Percentiles rank a stretch among this genome's conserved stretches.
These are phyloP conservation scores for Eucalyptus decipiens DNA, from an alignment of 345 rosid genomes.

Conservation along the genomic window DNA sequence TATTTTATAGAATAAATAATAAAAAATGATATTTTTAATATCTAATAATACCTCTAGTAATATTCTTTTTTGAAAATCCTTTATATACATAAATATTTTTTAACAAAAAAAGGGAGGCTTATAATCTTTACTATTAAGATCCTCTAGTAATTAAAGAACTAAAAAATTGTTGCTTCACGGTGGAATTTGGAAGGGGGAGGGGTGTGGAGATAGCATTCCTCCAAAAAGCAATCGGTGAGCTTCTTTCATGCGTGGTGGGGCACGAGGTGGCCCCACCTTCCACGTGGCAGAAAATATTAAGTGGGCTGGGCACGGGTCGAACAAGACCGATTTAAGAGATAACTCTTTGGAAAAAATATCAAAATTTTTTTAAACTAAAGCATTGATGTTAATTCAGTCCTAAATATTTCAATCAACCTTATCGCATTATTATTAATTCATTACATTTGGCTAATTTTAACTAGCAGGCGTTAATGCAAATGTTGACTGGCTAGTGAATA, in stretches of 20 bases:
- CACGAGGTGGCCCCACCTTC: neutral
- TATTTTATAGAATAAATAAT: neutral
- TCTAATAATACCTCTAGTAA: neutral
- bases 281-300: neutral
- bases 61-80: rapidly evolving
- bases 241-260: neutral
- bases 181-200: neutral
- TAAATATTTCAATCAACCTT: rapidly evolving
- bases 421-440: rapidly evolving
- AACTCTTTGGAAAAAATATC: rapidly evolving
- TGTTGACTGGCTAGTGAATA: rapidly evolving
- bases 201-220: neutral
- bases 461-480: rapidly evolving
- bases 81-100: neutral
- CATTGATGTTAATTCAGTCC: rapidly evolving
- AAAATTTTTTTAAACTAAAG: rapidly evolving
- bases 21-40: neutral
- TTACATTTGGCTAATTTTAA: rapidly evolving
- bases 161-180: neutral
- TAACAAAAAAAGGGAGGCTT: neutral
- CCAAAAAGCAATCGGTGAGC: neutral
- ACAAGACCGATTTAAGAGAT: neutral
- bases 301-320: neutral
- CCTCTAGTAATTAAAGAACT: neutral
- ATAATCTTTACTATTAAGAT: neutral